Percentiles rank a stretch among this genome's conserved stretches.
phyloP scores from a whole-genome alignment of 441 rosid species.

The Corymbia calophylla region DNA sequence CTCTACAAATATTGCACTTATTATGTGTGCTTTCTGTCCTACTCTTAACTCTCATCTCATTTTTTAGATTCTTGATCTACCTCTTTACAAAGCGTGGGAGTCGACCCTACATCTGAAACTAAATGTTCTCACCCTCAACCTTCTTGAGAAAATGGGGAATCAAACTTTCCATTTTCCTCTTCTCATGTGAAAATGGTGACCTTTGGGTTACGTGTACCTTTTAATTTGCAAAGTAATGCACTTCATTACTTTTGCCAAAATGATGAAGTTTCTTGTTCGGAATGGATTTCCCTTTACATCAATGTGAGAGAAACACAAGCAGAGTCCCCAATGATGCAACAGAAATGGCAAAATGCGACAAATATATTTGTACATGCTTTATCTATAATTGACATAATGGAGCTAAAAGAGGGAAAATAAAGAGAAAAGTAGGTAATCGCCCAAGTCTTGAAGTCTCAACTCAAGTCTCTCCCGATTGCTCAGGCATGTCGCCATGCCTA shows the following conservation, averaged over 20 bases:
- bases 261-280: not conserved
- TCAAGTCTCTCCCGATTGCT: not conserved
- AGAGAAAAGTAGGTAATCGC: not conserved
- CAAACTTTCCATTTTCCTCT: too few relatives aligned
- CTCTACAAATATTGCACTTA: not conserved
- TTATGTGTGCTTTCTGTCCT: not conserved
- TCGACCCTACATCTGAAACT: too few relatives aligned
- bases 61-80: too few relatives aligned
- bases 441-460: not conserved
- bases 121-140: too few relatives aligned
- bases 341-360: not conserved
- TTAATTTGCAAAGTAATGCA: not conserved
- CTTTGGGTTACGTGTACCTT: too few relatives aligned
- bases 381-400: not conserved
- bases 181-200: too few relatives aligned
- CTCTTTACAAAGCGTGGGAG: too few relatives aligned
- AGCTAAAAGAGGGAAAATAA: not conserved
- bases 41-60: too few relatives aligned
- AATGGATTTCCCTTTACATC: not conserved
- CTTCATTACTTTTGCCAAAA: not conserved
- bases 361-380: not conserved
- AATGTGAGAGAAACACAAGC: not conserved
- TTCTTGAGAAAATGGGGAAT: too few relatives aligned
- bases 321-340: not conserved
- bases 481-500: not conserved